Conservation (phyloP, 108 stramenopile genomes). For the Cyclostephanos tholiformis region DNA sequence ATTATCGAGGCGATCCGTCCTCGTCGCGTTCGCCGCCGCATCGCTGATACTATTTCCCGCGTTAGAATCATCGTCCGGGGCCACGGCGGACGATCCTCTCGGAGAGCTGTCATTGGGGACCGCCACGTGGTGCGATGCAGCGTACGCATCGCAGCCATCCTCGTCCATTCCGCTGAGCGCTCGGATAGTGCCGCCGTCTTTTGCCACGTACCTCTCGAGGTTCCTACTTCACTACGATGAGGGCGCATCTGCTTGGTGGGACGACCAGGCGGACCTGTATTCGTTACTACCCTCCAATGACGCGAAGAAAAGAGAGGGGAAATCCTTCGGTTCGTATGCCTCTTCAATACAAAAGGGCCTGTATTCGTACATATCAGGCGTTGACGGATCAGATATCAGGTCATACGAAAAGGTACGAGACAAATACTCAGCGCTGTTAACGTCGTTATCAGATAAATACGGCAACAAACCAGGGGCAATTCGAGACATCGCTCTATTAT, state of each 20-base stretch:
- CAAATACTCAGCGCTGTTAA: conserved; percentile 18
- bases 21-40: not conserved
- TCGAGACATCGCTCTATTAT: conserved; percentile 66
- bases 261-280: conserved; percentile 30
- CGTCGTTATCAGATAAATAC: conserved; percentile 42
- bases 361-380: conserved; percentile 23
- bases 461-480: conserved; percentile 30
- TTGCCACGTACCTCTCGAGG: conserved; percentile 70
- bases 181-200: conserved; percentile 58
- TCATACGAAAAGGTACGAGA: conserved; percentile 13
- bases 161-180: conserved; percentile 18
- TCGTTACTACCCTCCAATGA: conserved; percentile 58
- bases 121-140: conserved; percentile 45
- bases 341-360: conserved; percentile 58
- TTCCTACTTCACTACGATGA: conserved; percentile 77
- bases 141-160: conserved; percentile 13
- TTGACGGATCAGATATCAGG: conserved; percentile 8
- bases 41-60: conserved; percentile 13
- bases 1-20: conserved; percentile 4
- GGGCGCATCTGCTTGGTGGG: conserved; percentile 69
- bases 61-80: conserved; percentile 3
- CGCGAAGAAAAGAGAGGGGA: conserved; percentile 45
- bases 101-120: conserved; percentile 47
- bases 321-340: conserved; percentile 66
- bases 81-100: conserved; percentile 21